Conservation (phyloP, 2,329 filamentous ascomycete genomes). For the Huntiella moniliformis region DNA sequence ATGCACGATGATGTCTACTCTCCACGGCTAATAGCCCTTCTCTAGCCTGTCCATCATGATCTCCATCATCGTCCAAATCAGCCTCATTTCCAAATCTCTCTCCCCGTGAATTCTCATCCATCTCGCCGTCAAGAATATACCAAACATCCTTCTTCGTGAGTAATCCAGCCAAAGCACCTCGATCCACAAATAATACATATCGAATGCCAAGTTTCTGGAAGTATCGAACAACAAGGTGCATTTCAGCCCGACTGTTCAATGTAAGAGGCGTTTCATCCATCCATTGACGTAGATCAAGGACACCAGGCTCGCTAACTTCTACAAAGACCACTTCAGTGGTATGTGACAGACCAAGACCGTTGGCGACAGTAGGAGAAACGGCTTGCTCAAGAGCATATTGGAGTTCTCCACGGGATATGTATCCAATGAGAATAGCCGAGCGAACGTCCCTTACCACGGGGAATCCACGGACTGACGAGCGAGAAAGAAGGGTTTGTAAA, state of each 20-base stretch:
- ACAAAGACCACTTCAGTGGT: conserved; percentile 65
- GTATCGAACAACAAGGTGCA: conserved; percentile 77
- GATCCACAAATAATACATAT: conserved; percentile 74
- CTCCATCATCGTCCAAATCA: conserved; percentile 3
- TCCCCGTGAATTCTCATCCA: conserved; percentile 23
- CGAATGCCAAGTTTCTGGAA: conserved; percentile 87
- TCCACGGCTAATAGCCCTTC: conserved; percentile 2
- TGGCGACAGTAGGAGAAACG: conserved; percentile 32
- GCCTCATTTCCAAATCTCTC: background rate
- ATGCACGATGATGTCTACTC: conserved; percentile 1
- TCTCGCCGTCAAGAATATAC: conserved; percentile 70
- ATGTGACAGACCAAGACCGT: conserved; percentile 33
- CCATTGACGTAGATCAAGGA: conserved; percentile 83
- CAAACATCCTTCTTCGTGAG: conserved; percentile 96
- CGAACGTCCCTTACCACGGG: conserved; percentile 67
- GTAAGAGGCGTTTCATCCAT: conserved; percentile 98
- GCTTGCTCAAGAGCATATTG: conserved; percentile 57
- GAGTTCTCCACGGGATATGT: conserved; percentile 84
- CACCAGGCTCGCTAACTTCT: conserved; percentile 41
- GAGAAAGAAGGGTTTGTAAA: conserved; percentile 50
- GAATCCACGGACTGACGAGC: conserved; percentile 72
- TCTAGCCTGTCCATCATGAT: conserved; percentile 14
- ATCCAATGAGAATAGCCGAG: conserved; percentile 67
- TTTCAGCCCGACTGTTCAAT: conserved; percentile 52
- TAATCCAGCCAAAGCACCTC: conserved; percentile 63